Percentiles rank a stretch among this genome's conserved stretches.
These are phyloP conservation scores for Adansonia madagascariensis DNA, from an alignment of 441 rosid species.

Conservation along the genomic window DNA sequence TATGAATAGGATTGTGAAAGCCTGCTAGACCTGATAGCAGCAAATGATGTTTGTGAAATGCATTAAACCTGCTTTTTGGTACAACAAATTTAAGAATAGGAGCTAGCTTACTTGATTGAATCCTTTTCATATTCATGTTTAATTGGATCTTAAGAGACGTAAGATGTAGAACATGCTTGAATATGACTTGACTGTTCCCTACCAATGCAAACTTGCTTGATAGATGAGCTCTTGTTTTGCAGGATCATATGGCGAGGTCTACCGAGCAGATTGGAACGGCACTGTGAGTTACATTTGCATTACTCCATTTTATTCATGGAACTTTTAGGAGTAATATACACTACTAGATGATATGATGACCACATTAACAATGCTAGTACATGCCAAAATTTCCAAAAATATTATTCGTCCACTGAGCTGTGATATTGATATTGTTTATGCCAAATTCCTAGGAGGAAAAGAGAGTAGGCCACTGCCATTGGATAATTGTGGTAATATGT, in stretches of 20 bases:
- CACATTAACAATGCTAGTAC: conserved; percentile 1
- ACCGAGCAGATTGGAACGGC: conserved; percentile 92
- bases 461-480: neutral
- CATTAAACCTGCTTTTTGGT: conserved; percentile 18
- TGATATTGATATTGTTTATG: neutral
- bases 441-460: conserved; percentile 7
- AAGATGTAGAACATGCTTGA: conserved; percentile 20
- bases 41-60: conserved; percentile 16
- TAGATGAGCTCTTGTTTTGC: conserved; percentile 34
- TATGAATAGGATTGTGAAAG: conserved; percentile 5
- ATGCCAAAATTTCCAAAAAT: neutral
- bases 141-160: neutral
- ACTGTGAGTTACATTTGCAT: conserved; percentile 67
- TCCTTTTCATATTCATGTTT: conserved; percentile 5
- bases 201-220: conserved; percentile 11
- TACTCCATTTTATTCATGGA: neutral
- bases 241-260: conserved; percentile 99
- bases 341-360: conserved; percentile 24
- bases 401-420: neutral
- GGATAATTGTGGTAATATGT: neutral
- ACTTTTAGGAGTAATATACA: conserved; percentile 18
- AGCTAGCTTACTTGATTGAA: conserved; percentile 19
- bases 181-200: conserved; percentile 6
- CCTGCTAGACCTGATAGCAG: neutral
- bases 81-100: neutral